Percentiles rank a stretch among this genome's conserved stretches.
These are phyloP conservation scores for Botrytis galanthina DNA, from an alignment of 2,329 filamentous ascomycete genomes.

Conservation along the genomic window DNA sequence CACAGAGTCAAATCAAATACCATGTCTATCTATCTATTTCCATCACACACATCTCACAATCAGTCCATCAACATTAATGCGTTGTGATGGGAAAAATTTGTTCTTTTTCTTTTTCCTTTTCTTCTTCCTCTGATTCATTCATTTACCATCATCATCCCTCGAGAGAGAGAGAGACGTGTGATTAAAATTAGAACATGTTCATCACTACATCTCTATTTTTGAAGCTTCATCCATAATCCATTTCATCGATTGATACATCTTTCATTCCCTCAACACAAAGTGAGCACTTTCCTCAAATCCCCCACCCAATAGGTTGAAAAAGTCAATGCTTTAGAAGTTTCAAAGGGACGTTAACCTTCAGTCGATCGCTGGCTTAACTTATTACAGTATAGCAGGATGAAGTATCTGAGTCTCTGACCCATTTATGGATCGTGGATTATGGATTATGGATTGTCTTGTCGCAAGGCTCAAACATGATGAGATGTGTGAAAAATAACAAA, in stretches of 20 bases:
- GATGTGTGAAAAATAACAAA: neutral
- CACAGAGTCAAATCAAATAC: neutral
- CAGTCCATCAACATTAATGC: neutral
- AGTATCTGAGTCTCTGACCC: neutral
- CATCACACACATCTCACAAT: neutral
- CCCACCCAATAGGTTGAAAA: neutral
- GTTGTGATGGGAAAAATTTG: neutral
- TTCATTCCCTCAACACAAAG: neutral
- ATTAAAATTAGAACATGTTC: neutral
- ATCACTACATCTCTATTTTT: neutral
- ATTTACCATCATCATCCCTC: neutral
- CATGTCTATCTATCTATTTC: neutral
- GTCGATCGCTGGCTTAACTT: neutral
- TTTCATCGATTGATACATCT: neutral
- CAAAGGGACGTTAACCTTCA: neutral
- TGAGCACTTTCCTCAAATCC: neutral
- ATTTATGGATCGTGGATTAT: neutral
- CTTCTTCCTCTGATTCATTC: neutral
- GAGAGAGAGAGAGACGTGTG: neutral
- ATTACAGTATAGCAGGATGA: conserved; percentile 2
- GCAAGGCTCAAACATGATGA: conserved; percentile 10
- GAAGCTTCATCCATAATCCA: neutral
- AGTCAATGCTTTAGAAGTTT: conserved; percentile 5
- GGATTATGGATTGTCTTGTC: conserved; percentile 10
- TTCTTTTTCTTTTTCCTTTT: too few relatives aligned